Percentiles rank a stretch among this genome's conserved stretches.
Evolutionary conservation across 352 stramenopile genomes (phyloP).

Genomic region (Globisporangium viniferum): DNA sequence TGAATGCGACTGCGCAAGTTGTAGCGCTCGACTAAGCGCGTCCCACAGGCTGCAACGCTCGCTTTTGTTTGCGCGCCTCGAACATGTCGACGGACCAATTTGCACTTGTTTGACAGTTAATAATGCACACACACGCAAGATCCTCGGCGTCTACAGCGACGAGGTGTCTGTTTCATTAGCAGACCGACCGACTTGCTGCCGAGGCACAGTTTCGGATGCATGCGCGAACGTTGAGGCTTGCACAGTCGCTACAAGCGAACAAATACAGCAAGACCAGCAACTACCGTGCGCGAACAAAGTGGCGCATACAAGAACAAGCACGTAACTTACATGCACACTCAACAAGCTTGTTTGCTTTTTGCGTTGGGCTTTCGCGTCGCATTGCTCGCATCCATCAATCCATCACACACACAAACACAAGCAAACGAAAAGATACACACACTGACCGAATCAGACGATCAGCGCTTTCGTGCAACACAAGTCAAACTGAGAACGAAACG

Average conservation of each 20-base stretch:
- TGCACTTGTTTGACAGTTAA: background rate
- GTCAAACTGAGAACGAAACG: background rate
- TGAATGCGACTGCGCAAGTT: background rate
- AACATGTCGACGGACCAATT: conserved; percentile 2
- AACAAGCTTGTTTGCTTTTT: background rate
- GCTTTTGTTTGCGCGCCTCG: background rate
- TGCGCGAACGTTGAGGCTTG: background rate
- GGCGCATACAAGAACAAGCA: background rate
- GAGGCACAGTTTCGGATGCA: background rate
- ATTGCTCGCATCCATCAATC: background rate
- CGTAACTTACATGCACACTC: background rate
- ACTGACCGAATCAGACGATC: background rate
- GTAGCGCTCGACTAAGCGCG: background rate
- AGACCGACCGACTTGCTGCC: background rate
- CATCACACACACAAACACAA: background rate
- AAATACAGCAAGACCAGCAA: background rate
- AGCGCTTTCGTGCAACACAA: background rate
- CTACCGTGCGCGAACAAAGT: too few relatives aligned
- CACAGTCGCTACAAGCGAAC: background rate
- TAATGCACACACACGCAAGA: background rate
- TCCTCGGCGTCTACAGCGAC: background rate
- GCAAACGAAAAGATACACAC: background rate
- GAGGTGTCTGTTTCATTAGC: background rate
- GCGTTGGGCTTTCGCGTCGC: background rate
- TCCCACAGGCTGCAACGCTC: background rate